Base-by-base conservation (phyloP, 2,329 filamentous ascomycete genomes). In the Aureobasidium sp. region DNA sequence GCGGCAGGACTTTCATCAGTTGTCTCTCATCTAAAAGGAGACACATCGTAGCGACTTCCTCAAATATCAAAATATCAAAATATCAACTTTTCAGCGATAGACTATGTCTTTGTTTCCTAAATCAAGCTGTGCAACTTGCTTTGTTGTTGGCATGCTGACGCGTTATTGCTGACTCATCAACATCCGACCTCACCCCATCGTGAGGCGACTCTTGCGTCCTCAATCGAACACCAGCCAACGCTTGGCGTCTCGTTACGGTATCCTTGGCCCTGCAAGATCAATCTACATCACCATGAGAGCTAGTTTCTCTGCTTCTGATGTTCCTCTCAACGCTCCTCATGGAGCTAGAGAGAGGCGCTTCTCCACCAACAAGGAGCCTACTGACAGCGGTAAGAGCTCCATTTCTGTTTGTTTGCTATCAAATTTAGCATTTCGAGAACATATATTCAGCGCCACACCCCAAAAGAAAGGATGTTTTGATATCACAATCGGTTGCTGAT, bases 331-430 rank as follows among this genome's bases (percentile, higher is more conserved):
- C n/a, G 17, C 41, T 12, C 51, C 62, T 15, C 61, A 45, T n/a
- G 62, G 34, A 36, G 45, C 51, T 20, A 61, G n/a, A n/a, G 65
- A 69, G 52, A 67, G 74, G 61, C 71, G 78, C 57, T 75, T 77
- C 64, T 79, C 77, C 12, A 69, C 71, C 22, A 70, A 67, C 67
- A 79, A 79, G 67, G 74, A 73, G n/a, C 72, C 79, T 39, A 77
- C 75, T 45, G 71, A 74, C 44, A 79, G 77, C 67, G 77, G 78
- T 80, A 69, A 56, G 75, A 47, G 29, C 14, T 45, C 22, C 42
- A 39, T 17, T 17, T 11, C 41, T 1, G 8, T 41, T 22, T 44
- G 20, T 44, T 44, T 15, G 22, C 5, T 6, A 17, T 6, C 14
- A 15, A 22, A 15, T 17, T 25, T 12, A 20, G 14, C 17, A 17